Base-by-base conservation (phyloP, 805 yeast species). In the Dipodascopsis uninucleata region DNA sequence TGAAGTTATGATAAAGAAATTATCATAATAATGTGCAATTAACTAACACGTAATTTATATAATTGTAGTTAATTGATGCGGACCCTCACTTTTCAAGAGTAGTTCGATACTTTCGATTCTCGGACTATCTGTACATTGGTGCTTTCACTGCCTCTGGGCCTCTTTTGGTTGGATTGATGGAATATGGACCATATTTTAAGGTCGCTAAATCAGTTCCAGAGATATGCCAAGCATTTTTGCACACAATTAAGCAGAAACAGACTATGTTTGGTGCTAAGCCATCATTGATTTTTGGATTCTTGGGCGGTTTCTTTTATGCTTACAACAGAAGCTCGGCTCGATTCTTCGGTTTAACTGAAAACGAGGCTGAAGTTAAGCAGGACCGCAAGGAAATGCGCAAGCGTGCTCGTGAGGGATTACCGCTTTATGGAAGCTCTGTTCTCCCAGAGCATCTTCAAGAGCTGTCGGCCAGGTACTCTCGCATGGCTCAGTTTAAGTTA, bases 61-160 rank as follows among this genome's bases (percentile, higher is more conserved):
- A n/a, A n/a, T n/a, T n/a, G n/a, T 29, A 49, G 77, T 58, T 74
- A 43, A 86, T 85, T 58, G 95, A 85, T 62, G 71, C 76, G 40
- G 95, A 85, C 63, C 95, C 95, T 24, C 79, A 79, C 53, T 83
- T 85, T 67, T 60, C 63, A 29, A 73, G 85, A 48, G 95, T 86
- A 24, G 79, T 85, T 10, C 68, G 78, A 35, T 86, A 81, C 68
- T 77, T 85, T 68, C 75, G 95, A 61, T 63, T 75, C 17, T 70
- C 81, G 10, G 95, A 85, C 67, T 77, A 76, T 58, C 74, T 70
- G 5, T 63, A 70, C 16, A 64, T 78, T 72, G 76, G 70, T 3
- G 65, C 65, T 5, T 65, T 72, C 28, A 69, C 81, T 1, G 73
- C 65, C 8, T 68, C 71, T 2, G 77, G 73, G 20, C 85, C 85